Percentiles rank a stretch among this genome's conserved stretches.
These are phyloP conservation scores for Jimgerdemannia lactiflua DNA, from an alignment of 192 early-diverging fungal species.

Conservation along the genomic window DNA sequence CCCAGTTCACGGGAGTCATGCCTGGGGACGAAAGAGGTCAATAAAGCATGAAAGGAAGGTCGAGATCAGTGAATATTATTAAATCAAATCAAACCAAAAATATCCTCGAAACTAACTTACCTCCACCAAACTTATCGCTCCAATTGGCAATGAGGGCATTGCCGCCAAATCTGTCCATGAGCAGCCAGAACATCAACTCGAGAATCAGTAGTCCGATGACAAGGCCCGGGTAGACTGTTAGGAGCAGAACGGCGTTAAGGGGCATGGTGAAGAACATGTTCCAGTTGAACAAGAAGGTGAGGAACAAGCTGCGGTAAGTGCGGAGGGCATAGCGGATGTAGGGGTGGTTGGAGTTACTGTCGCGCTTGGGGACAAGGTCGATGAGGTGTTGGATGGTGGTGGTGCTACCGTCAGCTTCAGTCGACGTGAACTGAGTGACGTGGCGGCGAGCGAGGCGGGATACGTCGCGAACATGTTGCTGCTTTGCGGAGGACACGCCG, in stretches of 20 bases:
- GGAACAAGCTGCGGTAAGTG: slow-evolving; percentile 21
- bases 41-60: not conserved
- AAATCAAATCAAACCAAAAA: not conserved
- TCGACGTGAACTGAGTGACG: not conserved
- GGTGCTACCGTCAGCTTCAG: not conserved
- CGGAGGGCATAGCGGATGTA: slow-evolving; percentile 5
- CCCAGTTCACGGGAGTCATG: slow-evolving; percentile 36
- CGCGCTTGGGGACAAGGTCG: not conserved
- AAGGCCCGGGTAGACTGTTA: slow-evolving; percentile 25
- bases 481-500: no score
- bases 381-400: not conserved
- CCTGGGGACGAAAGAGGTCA: slow-evolving; percentile 10
- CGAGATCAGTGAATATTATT: not conserved
- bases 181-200: slow-evolving; percentile 26
- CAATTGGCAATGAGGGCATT: slow-evolving; percentile 7
- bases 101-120: not conserved
- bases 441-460: not conserved
- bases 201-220: slow-evolving; percentile 18
- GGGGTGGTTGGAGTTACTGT: not conserved
- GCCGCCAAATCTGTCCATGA: slow-evolving; percentile 27
- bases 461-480: not conserved
- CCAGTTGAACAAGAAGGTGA: slow-evolving; percentile 36
- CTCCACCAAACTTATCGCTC: slow-evolving; percentile 23
- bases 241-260: slow-evolving; percentile 23
- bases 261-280: slow-evolving; percentile 25